phyloP scores from a whole-genome alignment of 106 monocot genomes.

The Phalaenopsis equestris region DNA sequence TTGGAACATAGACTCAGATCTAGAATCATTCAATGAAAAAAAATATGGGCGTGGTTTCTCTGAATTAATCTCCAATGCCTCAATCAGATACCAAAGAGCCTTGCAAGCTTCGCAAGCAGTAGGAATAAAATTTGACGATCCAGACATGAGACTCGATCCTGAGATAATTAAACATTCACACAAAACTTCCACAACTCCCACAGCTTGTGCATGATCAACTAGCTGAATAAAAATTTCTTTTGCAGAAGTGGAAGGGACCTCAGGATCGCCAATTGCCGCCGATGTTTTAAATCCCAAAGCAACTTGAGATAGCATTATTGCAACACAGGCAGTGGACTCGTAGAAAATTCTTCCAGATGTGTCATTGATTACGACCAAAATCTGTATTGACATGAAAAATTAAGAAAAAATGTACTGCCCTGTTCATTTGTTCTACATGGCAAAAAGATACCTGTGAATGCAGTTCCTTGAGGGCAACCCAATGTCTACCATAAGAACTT shows the following conservation, averaged over 20 bases:
- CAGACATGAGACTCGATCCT: constrained; percentile 63
- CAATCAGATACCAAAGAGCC: constrained; percentile 71
- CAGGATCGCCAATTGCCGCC: constrained; percentile 21
- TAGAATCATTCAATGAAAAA: constrained; percentile 53
- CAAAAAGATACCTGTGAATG: constrained; percentile 61
- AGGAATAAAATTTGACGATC: constrained; percentile 75
- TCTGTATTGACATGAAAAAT: constrained; percentile 25
- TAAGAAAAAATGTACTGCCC: not conserved
- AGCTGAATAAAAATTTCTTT: constrained; percentile 48
- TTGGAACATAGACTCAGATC: constrained; percentile 7
- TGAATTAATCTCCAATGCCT: constrained; percentile 61
- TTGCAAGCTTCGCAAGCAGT: constrained; percentile 98
- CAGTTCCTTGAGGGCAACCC: constrained; percentile 48
- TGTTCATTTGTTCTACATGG: not conserved
- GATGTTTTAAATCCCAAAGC: constrained; percentile 41
- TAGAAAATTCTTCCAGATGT: constrained; percentile 69
- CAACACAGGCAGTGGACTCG: constrained; percentile 79
- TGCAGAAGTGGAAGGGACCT: constrained; percentile 11
- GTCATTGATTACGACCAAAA: constrained; percentile 37
- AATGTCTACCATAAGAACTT: constrained; percentile 50
- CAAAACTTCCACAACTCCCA: constrained; percentile 43
- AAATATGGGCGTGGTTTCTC: constrained; percentile 17
- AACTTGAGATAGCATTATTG: constrained; percentile 68
- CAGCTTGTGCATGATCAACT: constrained; percentile 47
- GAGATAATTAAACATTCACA: constrained; percentile 50